Conservation (phyloP, 2,329 filamentous ascomycete species). For the Neobulgaria alba region DNA sequence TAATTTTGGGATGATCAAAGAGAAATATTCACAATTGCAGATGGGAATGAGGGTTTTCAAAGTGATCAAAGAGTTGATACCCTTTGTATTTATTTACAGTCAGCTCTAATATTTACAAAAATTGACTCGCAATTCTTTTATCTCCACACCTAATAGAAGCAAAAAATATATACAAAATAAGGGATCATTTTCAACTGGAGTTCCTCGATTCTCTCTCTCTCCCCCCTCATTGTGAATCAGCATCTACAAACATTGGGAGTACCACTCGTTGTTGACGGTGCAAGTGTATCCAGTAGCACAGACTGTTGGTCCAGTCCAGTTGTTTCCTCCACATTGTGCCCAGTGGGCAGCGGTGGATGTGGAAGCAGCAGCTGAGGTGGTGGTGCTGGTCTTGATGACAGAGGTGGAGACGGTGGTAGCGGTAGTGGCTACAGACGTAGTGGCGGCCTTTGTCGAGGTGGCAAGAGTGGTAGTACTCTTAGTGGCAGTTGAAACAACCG, state of each 20-base stretch:
- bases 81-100: too few relatives aligned
- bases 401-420: background rate
- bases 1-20: too few relatives aligned
- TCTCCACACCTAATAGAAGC: too few relatives aligned
- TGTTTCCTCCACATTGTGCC: slow-evolving; percentile 21
- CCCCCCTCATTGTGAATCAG: background rate
- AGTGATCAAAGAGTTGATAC: too few relatives aligned
- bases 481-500: slow-evolving; percentile 3
- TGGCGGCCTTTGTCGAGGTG: background rate
- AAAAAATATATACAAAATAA: background rate
- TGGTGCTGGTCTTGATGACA: background rate
- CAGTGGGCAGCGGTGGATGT: slow-evolving; percentile 10
- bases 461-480: slow-evolving; percentile 3
- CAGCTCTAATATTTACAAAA: too few relatives aligned
- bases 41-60: too few relatives aligned
- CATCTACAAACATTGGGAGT: slow-evolving; percentile 21
- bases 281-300: slow-evolving; percentile 23
- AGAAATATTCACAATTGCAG: too few relatives aligned
- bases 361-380: background rate
- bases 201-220: background rate
- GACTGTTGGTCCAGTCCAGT: slow-evolving; percentile 18
- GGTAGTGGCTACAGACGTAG: background rate
- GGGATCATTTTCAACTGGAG: background rate
- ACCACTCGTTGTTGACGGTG: slow-evolving; percentile 17
- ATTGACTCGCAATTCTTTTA: too few relatives aligned